Evolutionary conservation across 2,329 filamentous ascomycete species (phyloP).

Genomic region (Ophiocordyceps camponoti-floridani): DNA sequence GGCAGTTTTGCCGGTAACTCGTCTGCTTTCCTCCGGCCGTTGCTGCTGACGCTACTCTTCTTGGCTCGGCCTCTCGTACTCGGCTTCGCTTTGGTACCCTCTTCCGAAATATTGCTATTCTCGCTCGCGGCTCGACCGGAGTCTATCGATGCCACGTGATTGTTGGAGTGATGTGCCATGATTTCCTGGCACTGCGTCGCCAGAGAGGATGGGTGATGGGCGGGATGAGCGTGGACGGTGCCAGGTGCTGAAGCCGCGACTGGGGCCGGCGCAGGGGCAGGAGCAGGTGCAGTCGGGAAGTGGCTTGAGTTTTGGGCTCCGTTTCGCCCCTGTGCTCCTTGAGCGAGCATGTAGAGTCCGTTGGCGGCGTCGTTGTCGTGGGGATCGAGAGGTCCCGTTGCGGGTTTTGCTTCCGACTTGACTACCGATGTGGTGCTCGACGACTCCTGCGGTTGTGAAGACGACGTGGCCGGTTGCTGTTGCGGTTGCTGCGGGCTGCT

Average conservation of each 20-base stretch:
- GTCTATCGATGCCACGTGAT: constrained; percentile 26
- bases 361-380: constrained; percentile 94
- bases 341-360: constrained; percentile 78
- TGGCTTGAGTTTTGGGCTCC: constrained; percentile 31
- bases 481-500: constrained; percentile 17
- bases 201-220: constrained; percentile 13
- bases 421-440: constrained; percentile 19
- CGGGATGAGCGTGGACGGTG: no score
- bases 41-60: constrained; percentile 36
- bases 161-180: constrained; percentile 30
- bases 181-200: constrained; percentile 19
- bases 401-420: constrained; percentile 31
- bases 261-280: constrained; percentile 23
- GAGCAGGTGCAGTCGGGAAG: constrained; percentile 27
- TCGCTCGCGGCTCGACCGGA: constrained; percentile 45
- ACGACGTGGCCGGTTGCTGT: constrained; percentile 23
- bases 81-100: constrained; percentile 49
- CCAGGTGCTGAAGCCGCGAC: not conserved
- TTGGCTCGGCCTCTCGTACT: constrained; percentile 51
- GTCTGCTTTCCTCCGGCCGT: constrained; percentile 67
- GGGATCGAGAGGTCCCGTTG: constrained; percentile 56
- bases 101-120: constrained; percentile 55
- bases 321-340: constrained; percentile 48
- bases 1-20: constrained; percentile 42
- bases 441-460: constrained; percentile 31